Base-by-base conservation (phyloP, 805 yeast genomes). In the Cyberlindnera euphorbiae region DNA sequence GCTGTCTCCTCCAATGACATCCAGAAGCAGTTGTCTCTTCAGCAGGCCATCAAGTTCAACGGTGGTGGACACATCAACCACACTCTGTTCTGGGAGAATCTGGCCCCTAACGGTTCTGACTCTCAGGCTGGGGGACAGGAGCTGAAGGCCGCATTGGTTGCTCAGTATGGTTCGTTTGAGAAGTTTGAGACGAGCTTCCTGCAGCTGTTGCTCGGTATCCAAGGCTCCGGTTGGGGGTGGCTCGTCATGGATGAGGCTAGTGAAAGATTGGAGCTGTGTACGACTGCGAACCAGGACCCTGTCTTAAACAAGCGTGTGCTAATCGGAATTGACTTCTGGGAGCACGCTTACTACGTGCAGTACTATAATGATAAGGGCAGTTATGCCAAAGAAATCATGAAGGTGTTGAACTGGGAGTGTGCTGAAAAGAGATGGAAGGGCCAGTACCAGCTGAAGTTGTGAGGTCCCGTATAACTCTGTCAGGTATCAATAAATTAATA, bases 141-240 rank as follows among this genome's bases (percentile, higher is more conserved):
- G 18, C 55, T 70, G 32, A 70, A 64, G 40, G 52, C 55, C 46
- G 57, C 55, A 40, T 64, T 70, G 30, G 47, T 38, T 16, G 55
- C 49, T 30, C 75, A 70, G 49, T 70, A 56, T 42, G 76, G 76
- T 13, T 64, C 70, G 8, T 56, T 69, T 38, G 72, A 64, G 23
- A 55, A 58, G 36, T 67, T 69, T 56, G 63, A 64, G 49, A 48
- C 59, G 4, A 38, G 64, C 36, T 65, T 70, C 49, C 66, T 64
- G 41, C 48, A 60, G 32, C 64, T 67, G 51, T 60, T 69, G 47
- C 68, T 72, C 16, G 68, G 70, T 13, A 66, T 70, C 39, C 76
- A 70, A 56, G 76, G 75, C 27, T 68, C 74, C 3, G 76, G 76
- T 14, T 70, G 76, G 76, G 75, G 73, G 17, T 70, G 67, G 50